phyloP scores from a whole-genome alignment of 108 stramenopile species.

The Conticribra guillardii region DNA sequence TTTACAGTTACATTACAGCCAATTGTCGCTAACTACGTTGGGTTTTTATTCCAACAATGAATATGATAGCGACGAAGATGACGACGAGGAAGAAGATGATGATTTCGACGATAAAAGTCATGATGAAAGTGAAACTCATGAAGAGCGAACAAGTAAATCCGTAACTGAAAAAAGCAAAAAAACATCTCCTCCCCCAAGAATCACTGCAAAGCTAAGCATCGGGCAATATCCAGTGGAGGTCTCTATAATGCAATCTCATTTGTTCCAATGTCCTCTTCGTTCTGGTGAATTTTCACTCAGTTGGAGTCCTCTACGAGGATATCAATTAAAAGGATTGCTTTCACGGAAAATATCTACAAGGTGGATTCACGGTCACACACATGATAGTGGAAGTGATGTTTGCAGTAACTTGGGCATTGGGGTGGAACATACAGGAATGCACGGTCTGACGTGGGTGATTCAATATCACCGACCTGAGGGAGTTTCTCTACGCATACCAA shows the following conservation, averaged over 20 bases:
- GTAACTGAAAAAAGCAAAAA: not conserved
- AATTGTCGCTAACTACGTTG: slow-evolving; percentile 26
- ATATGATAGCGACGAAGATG: not conserved
- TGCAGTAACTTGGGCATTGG: slow-evolving; percentile 19
- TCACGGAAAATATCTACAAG: slow-evolving; percentile 18
- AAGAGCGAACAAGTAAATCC: not conserved
- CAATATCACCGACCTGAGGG: slow-evolving; percentile 38
- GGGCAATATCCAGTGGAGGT: slow-evolving; percentile 37
- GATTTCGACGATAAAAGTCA: slow-evolving; percentile 3
- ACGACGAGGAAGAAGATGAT: not conserved
- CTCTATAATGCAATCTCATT: slow-evolving; percentile 22
- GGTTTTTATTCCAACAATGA: not conserved
- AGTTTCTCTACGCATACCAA: slow-evolving; percentile 26
- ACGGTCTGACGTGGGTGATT: slow-evolving; percentile 36
- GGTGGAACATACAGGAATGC: slow-evolving; percentile 20
- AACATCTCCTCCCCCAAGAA: slow-evolving; percentile 9
- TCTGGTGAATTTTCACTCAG: slow-evolving; percentile 25
- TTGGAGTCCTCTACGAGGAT: slow-evolving; percentile 27
- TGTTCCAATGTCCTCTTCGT: slow-evolving; percentile 27
- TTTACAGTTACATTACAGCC: slow-evolving; percentile 28
- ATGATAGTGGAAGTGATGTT: slow-evolving; percentile 2
- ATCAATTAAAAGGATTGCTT: slow-evolving; percentile 24
- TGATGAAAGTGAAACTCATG: not conserved
- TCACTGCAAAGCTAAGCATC: slow-evolving; percentile 28
- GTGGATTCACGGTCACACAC: not conserved